phyloP scores from a whole-genome alignment of 225 moss, liverwort and hornwort genomes.

The Marchantia paleacea region DNA sequence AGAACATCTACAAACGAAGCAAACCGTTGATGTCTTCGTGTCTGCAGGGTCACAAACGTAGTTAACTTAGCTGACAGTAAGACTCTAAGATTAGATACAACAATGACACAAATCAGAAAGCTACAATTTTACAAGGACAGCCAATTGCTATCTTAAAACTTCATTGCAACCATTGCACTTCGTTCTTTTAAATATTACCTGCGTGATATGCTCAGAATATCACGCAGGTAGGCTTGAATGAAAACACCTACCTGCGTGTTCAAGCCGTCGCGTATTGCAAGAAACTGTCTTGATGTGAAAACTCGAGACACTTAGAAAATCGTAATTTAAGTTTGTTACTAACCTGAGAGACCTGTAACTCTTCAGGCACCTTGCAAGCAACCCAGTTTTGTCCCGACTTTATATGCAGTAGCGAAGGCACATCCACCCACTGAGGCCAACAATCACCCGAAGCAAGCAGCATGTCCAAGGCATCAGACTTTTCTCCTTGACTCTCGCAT shows the following conservation, averaged over 20 bases:
- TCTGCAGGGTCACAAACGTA: conserved; percentile 37
- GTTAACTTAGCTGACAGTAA: background rate
- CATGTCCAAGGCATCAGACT: conserved; percentile 56
- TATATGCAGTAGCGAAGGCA: conserved; percentile 25
- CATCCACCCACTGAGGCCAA: conserved; percentile 72
- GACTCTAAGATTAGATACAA: background rate
- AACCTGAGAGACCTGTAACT: conserved; percentile 35
- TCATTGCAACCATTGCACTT: background rate
- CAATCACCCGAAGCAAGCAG: conserved; percentile 55
- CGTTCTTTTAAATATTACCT: background rate
- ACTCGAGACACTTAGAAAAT: background rate
- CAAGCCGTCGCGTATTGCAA: background rate
- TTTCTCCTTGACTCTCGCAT: conserved; percentile 57
- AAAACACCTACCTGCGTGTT: background rate
- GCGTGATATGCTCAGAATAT: background rate
- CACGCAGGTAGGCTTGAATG: too few relatives aligned
- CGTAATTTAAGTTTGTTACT: background rate
- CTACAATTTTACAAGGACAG: background rate
- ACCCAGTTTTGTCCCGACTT: conserved; percentile 20
- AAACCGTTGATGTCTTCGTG: conserved; percentile 59
- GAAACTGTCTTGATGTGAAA: background rate
- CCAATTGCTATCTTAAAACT: background rate
- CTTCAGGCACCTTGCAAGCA: conserved; percentile 32
- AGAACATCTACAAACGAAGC: conserved; percentile 66
- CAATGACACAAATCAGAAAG: background rate